Conservation (phyloP, 371 early-diverging fungal genomes). For the Saksenaea oblongispora region DNA sequence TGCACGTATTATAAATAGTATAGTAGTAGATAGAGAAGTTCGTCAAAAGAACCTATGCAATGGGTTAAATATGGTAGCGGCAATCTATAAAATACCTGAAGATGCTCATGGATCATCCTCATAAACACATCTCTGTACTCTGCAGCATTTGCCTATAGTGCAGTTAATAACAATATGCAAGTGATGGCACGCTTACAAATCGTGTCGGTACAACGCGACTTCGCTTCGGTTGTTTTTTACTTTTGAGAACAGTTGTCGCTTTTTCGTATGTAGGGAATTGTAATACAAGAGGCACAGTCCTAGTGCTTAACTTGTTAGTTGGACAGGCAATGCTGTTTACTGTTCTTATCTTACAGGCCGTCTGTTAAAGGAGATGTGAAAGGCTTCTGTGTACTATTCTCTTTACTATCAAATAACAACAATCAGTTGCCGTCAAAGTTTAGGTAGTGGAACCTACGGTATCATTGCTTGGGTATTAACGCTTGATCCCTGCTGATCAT, state of each 20-base stretch:
- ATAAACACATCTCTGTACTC: slow-evolving; percentile 53
- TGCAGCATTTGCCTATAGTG: slow-evolving; percentile 27
- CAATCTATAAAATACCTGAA: slow-evolving; percentile 38
- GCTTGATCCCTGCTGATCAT: no score
- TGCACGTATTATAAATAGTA: slow-evolving; percentile 24
- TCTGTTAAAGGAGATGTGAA: slow-evolving; percentile 10
- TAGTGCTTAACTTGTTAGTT: background rate
- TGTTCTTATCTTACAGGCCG: slow-evolving; percentile 10
- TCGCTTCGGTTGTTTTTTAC: slow-evolving; percentile 12
- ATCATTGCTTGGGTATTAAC: no score
- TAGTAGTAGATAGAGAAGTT: slow-evolving; percentile 37
- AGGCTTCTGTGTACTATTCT: background rate
- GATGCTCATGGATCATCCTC: slow-evolving; percentile 55
- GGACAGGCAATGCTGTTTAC: background rate
- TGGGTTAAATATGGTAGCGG: background rate
- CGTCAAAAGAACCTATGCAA: slow-evolving; percentile 33
- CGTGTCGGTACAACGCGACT: slow-evolving; percentile 14
- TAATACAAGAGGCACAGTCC: slow-evolving; percentile 15
- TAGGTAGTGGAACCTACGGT: no score
- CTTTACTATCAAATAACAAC: background rate
- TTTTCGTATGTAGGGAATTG: slow-evolving; percentile 18
- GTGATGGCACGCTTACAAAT: slow-evolving; percentile 11
- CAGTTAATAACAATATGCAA: background rate
- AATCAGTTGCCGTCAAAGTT: no score
- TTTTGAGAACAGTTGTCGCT: slow-evolving; percentile 6